These are phyloP conservation scores for Ascochyta koolunga DNA, from an alignment of 2,329 filamentous ascomycete species.

Conservation along the genomic window DNA sequence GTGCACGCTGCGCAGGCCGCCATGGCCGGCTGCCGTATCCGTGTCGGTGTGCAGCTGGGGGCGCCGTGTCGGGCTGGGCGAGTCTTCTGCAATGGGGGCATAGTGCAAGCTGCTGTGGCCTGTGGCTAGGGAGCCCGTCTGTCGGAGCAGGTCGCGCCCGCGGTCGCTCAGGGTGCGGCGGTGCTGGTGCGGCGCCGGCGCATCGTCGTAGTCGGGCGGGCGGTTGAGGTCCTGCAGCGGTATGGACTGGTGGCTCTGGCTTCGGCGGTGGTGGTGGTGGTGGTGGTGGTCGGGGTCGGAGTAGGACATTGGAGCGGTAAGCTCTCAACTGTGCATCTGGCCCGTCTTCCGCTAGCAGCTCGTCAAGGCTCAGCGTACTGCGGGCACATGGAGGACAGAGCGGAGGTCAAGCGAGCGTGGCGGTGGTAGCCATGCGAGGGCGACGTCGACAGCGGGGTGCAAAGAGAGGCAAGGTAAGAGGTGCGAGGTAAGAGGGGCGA, in stretches of 20 bases:
- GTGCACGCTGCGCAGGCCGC: slow-evolving; percentile 36
- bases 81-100: slow-evolving; percentile 59
- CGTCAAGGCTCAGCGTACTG: slow-evolving; percentile 26
- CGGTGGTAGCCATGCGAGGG: slow-evolving; percentile 4
- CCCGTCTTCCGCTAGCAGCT: slow-evolving; percentile 39
- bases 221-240: slow-evolving; percentile 66
- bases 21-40: slow-evolving; percentile 34
- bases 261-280: slow-evolving; percentile 49
- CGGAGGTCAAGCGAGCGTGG: slow-evolving; percentile 14
- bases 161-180: slow-evolving; percentile 57
- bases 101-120: slow-evolving; percentile 53
- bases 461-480: background rate
- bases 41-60: slow-evolving; percentile 50
- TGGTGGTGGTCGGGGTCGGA: slow-evolving; percentile 51
- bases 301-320: slow-evolving; percentile 54
- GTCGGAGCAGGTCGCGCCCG: slow-evolving; percentile 55
- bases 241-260: slow-evolving; percentile 67
- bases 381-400: slow-evolving; percentile 23
- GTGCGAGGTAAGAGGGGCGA: no score
- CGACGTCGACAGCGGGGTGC: background rate
- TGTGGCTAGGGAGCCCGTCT: slow-evolving; percentile 51
- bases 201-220: slow-evolving; percentile 44
- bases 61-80: slow-evolving; percentile 54
- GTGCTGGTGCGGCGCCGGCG: slow-evolving; percentile 38
- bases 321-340: slow-evolving; percentile 39